Evolutionary conservation across 2,329 filamentous ascomycete genomes (phyloP), one percentile per base, ranked within the genome.

Genomic region (Fusarium sp.): DNA sequence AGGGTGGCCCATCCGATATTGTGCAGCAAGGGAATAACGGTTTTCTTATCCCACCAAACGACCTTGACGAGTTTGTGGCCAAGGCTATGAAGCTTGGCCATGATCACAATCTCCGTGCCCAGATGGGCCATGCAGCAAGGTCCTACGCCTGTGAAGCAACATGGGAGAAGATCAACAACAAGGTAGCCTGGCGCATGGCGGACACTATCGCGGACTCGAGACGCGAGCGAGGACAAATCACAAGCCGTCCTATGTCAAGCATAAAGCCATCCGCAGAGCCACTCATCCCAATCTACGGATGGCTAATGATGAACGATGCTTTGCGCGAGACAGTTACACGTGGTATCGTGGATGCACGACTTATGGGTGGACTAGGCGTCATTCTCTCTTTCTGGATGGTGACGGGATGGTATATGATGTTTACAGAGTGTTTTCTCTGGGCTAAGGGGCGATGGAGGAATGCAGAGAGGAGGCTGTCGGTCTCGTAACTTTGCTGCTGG

Each of bases 111-210:
- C 74, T 86, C 17, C 81, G 87, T 9, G 49, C 69, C 7, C 73
- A 67, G 2, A 85, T 91, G 78, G 78, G 80, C 3, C 56, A 60
- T 0, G 78, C 81, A 10, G 84, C 87, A 2, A 82, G 88, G 51
- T 73, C 75, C 20, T 85, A 88, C 62, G 89, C 89, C 0, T 85
- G 85, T 61, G 82, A 88, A 47, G 88, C 86, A 4, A 91, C 88
- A 0, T 92, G 89, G 90, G 88, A 91, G 59, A 89, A 86, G 77
- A 90, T 91, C 76, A 90, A 90, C 78, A 89, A 90, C 70, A 86
- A 85, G 47, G 89, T 91, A 1, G 89, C 89, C 4, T 88, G 87
- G 83, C 84, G 86, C 57, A 86, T 91, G 78, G 79, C 83, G 4
- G 82, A 85, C 49, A 80, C 79, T n/a, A 84, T 87, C 47, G 79